Conservation (phyloP, 495 filamentous ascomycete species). For the Hypomontagnella monticulosa region DNA sequence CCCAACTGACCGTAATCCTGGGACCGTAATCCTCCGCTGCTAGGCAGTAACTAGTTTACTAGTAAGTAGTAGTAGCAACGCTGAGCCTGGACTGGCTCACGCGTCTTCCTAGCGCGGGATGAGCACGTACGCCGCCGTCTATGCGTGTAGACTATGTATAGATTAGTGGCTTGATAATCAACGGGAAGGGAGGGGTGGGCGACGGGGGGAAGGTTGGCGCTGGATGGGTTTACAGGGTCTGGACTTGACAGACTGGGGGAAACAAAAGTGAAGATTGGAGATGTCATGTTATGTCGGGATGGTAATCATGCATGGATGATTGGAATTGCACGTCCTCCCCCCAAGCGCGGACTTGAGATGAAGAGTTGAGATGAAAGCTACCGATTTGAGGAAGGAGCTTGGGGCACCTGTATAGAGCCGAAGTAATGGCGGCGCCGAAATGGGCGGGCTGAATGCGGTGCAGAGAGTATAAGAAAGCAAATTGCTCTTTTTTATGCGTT, state of each 20-base stretch:
- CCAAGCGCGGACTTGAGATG: slow-evolving; percentile 15
- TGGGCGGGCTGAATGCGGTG: slow-evolving; percentile 26
- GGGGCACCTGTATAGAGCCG: slow-evolving; percentile 28
- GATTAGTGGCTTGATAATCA: slow-evolving; percentile 24
- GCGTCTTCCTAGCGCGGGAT: slow-evolving; percentile 28
- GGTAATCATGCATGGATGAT: slow-evolving; percentile 7
- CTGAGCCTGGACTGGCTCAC: slow-evolving; percentile 14
- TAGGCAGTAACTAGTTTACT: no score
- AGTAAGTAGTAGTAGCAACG: no score
- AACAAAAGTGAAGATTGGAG: neutral
- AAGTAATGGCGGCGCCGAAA: slow-evolving; percentile 43
- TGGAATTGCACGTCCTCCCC: slow-evolving; percentile 1
- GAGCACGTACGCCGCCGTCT: slow-evolving; percentile 7
- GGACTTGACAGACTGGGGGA: no score
- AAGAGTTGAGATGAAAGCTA: slow-evolving; percentile 25
- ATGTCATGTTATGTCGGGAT: slow-evolving; percentile 6
- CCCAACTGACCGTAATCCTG: slow-evolving; percentile 15
- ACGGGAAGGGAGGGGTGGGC: slow-evolving; percentile 19
- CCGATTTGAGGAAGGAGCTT: slow-evolving; percentile 33
- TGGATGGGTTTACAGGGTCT: no score
- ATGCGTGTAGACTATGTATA: neutral
- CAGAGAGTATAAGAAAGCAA: slow-evolving; percentile 36
- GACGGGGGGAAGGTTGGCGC: slow-evolving; percentile 2
- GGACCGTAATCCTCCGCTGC: slow-evolving; percentile 24
- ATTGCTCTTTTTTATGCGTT: slow-evolving; percentile 42